Evolutionary conservation across 495 filamentous ascomycete species (phyloP), one percentile per base, ranked within the genome.

Genomic region (Annulohypoxylon moriforme): DNA sequence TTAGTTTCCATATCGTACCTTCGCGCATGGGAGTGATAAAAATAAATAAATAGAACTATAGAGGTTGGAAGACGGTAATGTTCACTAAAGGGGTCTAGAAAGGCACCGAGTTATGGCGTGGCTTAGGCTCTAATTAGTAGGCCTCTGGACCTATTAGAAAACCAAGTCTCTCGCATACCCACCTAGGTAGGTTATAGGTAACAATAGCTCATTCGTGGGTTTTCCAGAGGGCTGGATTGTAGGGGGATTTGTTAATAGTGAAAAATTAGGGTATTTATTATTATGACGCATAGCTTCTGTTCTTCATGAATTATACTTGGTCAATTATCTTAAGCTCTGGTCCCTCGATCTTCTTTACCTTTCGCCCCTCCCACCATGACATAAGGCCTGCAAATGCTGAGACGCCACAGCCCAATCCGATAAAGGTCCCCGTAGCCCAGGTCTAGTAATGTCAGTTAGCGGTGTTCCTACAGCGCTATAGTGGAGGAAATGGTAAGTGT

Each of bases 331-430:
- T 58, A 5, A 64, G 52, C 60, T 71, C 62, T 9, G 68, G 68
- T 1, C 62, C 68, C 11, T 71, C 68, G 40, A 55, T 75, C 50
- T 68, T 75, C 63, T 75, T 75, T 0, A 75, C 64, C 16, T 71
- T 71, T 3, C 72, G 68, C 8, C 72, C 72, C 44, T 75, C 72
- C 68, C 68, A 72, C 72, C 68, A 72, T 9, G 69, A 71, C 66
- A 73, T 65, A 9, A 72, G 2, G 8, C 72, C 72, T 2, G 72
- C 72, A 1, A 72, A 29, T 16, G 53, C 29, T 24, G 68, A 42
- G 24, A 63, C 57, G 31, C 59, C 67, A 13, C 67, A 64, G 38
- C 49, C 67, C 20, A 64, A 42, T 3, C 59, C 67, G 14, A 69
- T 69, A 22, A 69, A 69, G 2, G 67, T 69, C 4, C 67, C 67